These are phyloP conservation scores for Persicaria maculosa DNA, from an alignment of 148 eudicot genomes.

Conservation along the genomic window DNA sequence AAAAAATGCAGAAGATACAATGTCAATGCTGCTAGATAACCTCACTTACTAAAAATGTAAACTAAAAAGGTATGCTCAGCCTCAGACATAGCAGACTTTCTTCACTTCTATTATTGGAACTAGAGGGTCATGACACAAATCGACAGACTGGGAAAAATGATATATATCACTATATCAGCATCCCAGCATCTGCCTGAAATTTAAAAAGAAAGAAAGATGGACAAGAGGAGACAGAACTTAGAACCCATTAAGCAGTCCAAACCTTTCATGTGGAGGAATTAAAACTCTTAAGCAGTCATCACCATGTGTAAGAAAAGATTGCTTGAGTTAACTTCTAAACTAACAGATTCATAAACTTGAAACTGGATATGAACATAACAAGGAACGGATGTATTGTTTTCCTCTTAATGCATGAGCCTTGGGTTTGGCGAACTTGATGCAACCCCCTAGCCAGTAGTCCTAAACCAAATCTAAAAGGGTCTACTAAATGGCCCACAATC, in stretches of 20 bases:
- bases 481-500: background rate
- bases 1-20: constrained; percentile 13
- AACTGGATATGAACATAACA: background rate
- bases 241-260: background rate
- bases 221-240: background rate
- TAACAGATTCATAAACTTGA: background rate
- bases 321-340: background rate
- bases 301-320: background rate
- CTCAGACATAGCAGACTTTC: background rate
- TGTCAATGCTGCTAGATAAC: constrained; percentile 1
- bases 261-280: background rate
- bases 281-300: background rate
- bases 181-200: background rate
- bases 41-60: background rate
- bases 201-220: background rate
- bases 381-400: background rate
- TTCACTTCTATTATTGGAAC: background rate
- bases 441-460: background rate
- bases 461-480: constrained; percentile 1
- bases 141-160: background rate
- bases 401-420: background rate
- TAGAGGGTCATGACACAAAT: background rate
- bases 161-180: background rate
- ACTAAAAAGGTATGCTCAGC: background rate
- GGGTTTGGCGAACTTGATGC: background rate